Evolutionary conservation across 1,139 yeast species (phyloP).

Genomic region (Zygoascus hellenicus): DNA sequence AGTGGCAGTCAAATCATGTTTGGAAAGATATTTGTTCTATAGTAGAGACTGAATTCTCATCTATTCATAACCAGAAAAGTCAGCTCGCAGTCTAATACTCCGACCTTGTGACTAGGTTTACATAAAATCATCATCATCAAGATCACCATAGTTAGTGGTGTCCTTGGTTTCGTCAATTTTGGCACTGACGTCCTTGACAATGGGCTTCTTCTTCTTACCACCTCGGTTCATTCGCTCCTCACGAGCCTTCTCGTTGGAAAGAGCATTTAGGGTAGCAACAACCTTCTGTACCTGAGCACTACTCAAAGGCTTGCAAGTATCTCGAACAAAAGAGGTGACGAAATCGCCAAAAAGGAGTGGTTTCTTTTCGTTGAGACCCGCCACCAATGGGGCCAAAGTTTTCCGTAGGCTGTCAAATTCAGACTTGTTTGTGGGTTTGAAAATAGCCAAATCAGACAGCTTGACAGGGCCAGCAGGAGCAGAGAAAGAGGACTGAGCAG

Average conservation of each 20-base stretch:
- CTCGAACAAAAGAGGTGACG: constrained; percentile 82
- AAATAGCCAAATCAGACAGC: constrained; percentile 43
- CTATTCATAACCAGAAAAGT: too few relatives aligned
- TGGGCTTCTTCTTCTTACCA: constrained; percentile 88
- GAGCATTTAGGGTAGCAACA: constrained; percentile 73
- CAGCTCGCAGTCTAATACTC: too few relatives aligned
- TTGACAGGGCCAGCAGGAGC: constrained; percentile 50
- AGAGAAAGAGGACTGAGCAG: constrained; percentile 52
- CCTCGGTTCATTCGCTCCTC: constrained; percentile 96
- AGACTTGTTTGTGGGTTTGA: constrained; percentile 68
- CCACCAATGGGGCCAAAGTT: constrained; percentile 61
- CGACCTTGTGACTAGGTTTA: constrained; percentile 37
- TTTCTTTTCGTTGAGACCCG: constrained; percentile 52
- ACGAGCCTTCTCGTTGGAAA: constrained; percentile 79
- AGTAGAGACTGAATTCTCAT: too few relatives aligned
- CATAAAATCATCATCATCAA: constrained; percentile 86
- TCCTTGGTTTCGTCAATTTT: constrained; percentile 74
- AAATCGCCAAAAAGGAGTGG: constrained; percentile 63
- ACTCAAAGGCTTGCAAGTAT: constrained; percentile 70
- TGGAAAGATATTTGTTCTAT: too few relatives aligned
- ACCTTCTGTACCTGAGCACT: constrained; percentile 83
- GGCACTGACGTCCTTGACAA: constrained; percentile 68
- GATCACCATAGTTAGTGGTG: constrained; percentile 50
- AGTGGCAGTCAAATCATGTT: too few relatives aligned
- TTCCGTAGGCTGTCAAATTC: constrained; percentile 84